Evolutionary conservation across 2,329 filamentous ascomycete genomes (phyloP).

Genomic region (Phymatotrichopsis omnivora): DNA sequence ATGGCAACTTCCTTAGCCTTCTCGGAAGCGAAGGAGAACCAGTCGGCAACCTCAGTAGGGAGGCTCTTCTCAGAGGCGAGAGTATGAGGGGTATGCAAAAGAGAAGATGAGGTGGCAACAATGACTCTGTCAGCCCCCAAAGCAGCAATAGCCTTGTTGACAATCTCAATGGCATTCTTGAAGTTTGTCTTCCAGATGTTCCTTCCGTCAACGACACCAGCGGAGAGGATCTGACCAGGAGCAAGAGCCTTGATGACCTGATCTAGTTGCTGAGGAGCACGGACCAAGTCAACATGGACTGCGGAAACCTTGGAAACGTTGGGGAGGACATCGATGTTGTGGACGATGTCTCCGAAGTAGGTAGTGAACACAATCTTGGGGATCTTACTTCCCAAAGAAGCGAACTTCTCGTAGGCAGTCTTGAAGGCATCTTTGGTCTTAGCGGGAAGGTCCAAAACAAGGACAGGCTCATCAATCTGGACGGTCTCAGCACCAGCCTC

Average conservation of each 20-base stretch:
- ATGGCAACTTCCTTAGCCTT: constrained; percentile 84
- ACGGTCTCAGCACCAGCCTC: constrained; percentile 89
- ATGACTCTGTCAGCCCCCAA: constrained; percentile 96
- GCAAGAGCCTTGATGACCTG: constrained; percentile 73
- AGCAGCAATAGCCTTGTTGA: constrained; percentile 86
- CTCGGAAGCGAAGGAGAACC: constrained; percentile 97
- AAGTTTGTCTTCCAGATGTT: constrained; percentile 99
- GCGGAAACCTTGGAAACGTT: constrained; percentile 63
- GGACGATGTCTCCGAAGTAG: constrained; percentile 98
- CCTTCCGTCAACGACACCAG: constrained; percentile 93
- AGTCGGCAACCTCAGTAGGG: constrained; percentile 82
- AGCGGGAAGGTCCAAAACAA: constrained; percentile 84
- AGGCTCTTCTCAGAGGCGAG: constrained; percentile 98
- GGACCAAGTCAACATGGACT: constrained; percentile 91
- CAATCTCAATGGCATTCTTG: constrained; percentile 81
- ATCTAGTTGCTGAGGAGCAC: constrained; percentile 94
- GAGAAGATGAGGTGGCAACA: constrained; percentile 90
- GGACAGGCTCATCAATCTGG: constrained; percentile 95
- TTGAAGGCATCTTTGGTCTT: constrained; percentile 97
- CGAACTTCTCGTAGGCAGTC: constrained; percentile 87
- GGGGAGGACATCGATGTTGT: constrained; percentile 90
- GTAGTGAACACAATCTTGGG: constrained; percentile 86
- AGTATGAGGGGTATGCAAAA: constrained; percentile 97
- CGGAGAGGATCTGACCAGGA: constrained; percentile 80
- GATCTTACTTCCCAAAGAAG: constrained; percentile 63